Evolutionary conservation across 306 rosid genomes (phyloP).

Genomic region (Fragaria iinumae): DNA sequence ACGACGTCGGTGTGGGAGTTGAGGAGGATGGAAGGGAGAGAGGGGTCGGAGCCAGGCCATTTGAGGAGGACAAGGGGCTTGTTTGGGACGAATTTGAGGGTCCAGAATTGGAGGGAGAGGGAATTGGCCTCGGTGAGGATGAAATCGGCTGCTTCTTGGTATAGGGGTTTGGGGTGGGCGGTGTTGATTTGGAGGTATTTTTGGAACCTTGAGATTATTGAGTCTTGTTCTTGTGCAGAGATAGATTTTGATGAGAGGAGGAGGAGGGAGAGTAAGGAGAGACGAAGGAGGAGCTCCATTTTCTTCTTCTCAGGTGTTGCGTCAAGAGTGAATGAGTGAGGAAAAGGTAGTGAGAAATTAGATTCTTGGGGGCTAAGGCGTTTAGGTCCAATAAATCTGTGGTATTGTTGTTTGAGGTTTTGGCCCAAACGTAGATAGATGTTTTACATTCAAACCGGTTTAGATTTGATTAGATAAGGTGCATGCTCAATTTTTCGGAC

Average conservation of each 20-base stretch:
- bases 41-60: conserved; percentile 69
- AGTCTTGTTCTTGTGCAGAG: not conserved
- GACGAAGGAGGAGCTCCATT: conserved; percentile 18
- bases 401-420: no score
- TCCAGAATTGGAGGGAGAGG: conserved; percentile 63
- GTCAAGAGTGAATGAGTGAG: no score
- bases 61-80: conserved; percentile 74
- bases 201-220: conserved; percentile 59
- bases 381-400: no score
- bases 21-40: conserved; percentile 70
- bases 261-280: conserved; percentile 17
- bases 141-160: conserved; percentile 55
- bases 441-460: no score
- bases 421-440: no score
- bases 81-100: conserved; percentile 52
- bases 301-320: not conserved
- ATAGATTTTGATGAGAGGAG: conserved; percentile 1
- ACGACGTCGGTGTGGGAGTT: no score
- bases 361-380: no score
- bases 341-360: no score
- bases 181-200: conserved; percentile 81
- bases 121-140: conserved; percentile 52
- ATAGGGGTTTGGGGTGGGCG: conserved; percentile 70
- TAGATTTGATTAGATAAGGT: no score
- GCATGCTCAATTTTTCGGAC: no score